These are phyloP conservation scores for Mycena rebaudengoi DNA, from an alignment of 768 basidiomycete genomes.

Conservation along the genomic window DNA sequence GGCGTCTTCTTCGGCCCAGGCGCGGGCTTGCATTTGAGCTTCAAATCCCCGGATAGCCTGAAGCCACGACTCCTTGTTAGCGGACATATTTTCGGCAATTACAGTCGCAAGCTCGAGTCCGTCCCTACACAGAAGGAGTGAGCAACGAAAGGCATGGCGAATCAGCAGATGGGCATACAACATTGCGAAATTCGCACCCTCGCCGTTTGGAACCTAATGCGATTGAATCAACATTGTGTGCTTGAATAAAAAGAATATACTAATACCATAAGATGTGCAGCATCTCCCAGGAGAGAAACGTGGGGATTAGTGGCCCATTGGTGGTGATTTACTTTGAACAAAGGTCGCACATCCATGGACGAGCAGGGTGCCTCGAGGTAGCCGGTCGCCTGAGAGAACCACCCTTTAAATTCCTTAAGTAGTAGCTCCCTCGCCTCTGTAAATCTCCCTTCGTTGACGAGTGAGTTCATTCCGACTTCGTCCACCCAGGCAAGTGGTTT, in stretches of 20 bases:
- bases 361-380: background rate
- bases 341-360: background rate
- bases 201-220: too few relatives aligned
- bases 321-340: background rate
- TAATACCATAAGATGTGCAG: too few relatives aligned
- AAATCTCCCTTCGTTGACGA: background rate
- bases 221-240: too few relatives aligned
- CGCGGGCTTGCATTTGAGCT: background rate
- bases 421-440: background rate
- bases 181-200: background rate
- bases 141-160: background rate
- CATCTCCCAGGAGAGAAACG: background rate
- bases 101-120: background rate
- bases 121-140: background rate
- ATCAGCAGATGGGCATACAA: background rate
- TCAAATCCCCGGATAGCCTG: background rate
- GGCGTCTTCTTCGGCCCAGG: too few relatives aligned
- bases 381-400: too few relatives aligned
- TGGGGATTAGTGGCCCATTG: background rate
- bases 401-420: too few relatives aligned
- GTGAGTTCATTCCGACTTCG: background rate
- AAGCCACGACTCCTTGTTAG: background rate
- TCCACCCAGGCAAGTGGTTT: background rate
- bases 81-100: too few relatives aligned
- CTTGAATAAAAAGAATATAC: too few relatives aligned